Percentiles rank a stretch among this genome's conserved stretches.
Evolutionary conservation across 2,329 filamentous ascomycete species (phyloP).

Genomic region (Verticillium albo-atrum): DNA sequence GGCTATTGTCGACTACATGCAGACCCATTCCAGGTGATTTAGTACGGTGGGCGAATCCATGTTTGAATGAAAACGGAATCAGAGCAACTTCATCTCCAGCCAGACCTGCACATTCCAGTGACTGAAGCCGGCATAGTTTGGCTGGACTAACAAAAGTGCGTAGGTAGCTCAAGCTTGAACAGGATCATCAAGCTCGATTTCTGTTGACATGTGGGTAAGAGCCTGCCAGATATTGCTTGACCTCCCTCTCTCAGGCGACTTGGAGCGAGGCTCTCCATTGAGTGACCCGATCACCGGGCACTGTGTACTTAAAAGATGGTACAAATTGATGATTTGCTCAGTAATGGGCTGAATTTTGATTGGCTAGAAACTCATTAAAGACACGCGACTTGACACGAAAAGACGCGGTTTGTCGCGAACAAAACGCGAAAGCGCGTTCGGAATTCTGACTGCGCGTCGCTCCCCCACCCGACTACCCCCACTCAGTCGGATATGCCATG

Average conservation of each 20-base stretch:
- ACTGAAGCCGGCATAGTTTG: not conserved
- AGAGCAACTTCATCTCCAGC: not conserved
- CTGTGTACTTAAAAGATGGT: not conserved
- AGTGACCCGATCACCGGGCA: not conserved
- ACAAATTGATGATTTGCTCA: not conserved
- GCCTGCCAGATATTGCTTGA: no score
- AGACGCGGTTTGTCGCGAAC: not conserved
- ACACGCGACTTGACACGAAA: constrained; percentile 2
- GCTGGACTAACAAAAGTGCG: no score
- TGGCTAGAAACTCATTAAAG: constrained; percentile 1
- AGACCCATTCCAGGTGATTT: not conserved
- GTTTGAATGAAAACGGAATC: not conserved
- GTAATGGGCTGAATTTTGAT: not conserved
- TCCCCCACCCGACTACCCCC: not conserved
- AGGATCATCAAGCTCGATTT: no score
- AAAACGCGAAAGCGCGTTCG: not conserved
- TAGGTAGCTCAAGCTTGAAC: no score
- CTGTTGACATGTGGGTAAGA: no score
- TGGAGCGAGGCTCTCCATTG: no score
- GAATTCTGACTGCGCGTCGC: not conserved
- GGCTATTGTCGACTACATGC: constrained; percentile 53
- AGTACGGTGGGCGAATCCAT: not conserved
- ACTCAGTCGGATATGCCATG: not conserved
- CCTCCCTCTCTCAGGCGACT: no score
- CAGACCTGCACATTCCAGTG: not conserved